Conservation (phyloP, 352 stramenopile species). For the Phytophthora hibernalis region DNA sequence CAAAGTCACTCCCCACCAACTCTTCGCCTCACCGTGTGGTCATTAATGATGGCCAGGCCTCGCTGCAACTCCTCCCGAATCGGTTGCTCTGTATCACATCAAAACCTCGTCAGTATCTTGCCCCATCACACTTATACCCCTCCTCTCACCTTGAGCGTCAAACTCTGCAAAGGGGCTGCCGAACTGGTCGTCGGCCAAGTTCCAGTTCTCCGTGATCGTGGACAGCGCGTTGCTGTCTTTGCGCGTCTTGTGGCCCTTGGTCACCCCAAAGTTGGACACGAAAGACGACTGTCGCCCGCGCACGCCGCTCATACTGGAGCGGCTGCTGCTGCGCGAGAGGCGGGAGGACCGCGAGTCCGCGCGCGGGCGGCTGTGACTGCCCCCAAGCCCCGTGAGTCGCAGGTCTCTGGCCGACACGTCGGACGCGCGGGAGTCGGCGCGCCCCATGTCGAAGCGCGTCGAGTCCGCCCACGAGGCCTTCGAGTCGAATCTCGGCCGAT, state of each 20-base stretch:
- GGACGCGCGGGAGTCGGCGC: constrained; percentile 80
- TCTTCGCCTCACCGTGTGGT: constrained; percentile 70
- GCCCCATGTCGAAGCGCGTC: constrained; percentile 87
- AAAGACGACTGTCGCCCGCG: constrained; percentile 69
- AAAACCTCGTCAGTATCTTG: not conserved
- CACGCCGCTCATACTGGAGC: constrained; percentile 43
- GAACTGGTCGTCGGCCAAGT: constrained; percentile 81
- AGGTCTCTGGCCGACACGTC: constrained; percentile 75
- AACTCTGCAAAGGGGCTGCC: constrained; percentile 81
- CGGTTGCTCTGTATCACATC: constrained; percentile 62
- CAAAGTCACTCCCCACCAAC: not conserved
- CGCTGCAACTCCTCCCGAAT: constrained; percentile 85
- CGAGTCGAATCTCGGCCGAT: constrained; percentile 82
- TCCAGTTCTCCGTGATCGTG: constrained; percentile 91
- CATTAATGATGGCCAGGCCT: constrained; percentile 86
- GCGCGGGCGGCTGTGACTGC: constrained; percentile 50
- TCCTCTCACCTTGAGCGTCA: constrained; percentile 70
- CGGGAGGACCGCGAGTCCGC: constrained; percentile 75
- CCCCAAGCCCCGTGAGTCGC: constrained; percentile 62
- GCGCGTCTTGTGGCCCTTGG: constrained; percentile 50
- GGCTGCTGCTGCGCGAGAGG: constrained; percentile 60
- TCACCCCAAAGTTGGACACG: constrained; percentile 83
- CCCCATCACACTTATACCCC: not conserved
- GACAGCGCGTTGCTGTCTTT: constrained; percentile 82
- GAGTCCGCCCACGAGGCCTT: constrained; percentile 87